Evolutionary conservation across 345 rosid species (phyloP), one percentile per base, ranked within the genome.

Genomic region (Citrus maxima): DNA sequence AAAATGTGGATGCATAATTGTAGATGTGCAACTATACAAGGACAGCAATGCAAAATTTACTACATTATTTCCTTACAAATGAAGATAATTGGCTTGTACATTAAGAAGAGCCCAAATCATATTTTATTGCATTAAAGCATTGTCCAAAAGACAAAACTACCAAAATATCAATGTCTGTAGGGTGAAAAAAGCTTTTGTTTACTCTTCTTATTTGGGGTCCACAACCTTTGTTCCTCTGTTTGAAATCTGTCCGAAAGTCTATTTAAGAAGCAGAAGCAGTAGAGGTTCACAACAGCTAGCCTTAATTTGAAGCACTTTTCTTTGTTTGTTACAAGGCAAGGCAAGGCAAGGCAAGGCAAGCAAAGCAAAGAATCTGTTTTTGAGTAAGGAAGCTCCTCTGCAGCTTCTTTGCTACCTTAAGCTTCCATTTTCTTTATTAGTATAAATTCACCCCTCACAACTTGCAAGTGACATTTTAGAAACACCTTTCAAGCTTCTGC

Each of bases 351-450:
- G 32, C 32, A 30, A 28, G 27, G 85, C 82, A 89, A 87, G 90
- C 51, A 84, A 87, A 73, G 90, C 30, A 85, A 89, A 63, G 87
- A 75, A 85, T 83, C 82, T 76, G 54, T 78, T 78, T 75, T 65
- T 76, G 69, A 66, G 40, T 19, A 49, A 72, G 83, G 81, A 85
- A 80, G 60, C n/a, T 75, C 72, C 74, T 80, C 67, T 27, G 82
- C 79, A 81, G 27, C 83, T 81, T 85, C 84, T 80, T 5, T 7
- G 30, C 7, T 66, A 77, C 51, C 78, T 77, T 49, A 37, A 69
- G 59, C 55, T 60, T 66, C 4, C 21, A 49, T 22, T 68, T 69
- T 6, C 51, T 70, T 74, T 61, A 30, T 72, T 21, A 19, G 38
- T 84, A 62, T 84, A 76, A 70, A 77, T 67, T 30, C 74, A 10